These are phyloP conservation scores for Populus euphratica DNA, from an alignment of 345 rosid genomes.

Conservation along the genomic window DNA sequence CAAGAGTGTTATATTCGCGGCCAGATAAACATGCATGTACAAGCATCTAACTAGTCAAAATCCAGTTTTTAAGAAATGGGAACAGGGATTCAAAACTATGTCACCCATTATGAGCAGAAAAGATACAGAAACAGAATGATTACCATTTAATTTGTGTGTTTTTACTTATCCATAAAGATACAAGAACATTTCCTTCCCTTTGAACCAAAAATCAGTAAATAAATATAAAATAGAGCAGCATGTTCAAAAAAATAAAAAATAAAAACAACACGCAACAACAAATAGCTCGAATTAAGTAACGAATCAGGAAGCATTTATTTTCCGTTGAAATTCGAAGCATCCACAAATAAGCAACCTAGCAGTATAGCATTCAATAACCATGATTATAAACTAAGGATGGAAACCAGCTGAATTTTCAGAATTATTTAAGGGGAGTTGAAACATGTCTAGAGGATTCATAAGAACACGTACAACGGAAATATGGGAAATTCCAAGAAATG, in stretches of 20 bases:
- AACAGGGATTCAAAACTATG: background rate
- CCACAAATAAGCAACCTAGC: background rate
- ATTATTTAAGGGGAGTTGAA: background rate
- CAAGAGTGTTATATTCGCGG: background rate
- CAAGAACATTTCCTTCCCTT: background rate
- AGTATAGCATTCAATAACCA: background rate
- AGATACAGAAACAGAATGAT: background rate
- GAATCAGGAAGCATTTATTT: background rate
- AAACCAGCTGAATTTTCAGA: background rate
- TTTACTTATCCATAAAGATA: background rate
- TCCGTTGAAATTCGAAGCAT: background rate
- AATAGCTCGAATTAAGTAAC: background rate
- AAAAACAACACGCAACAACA: background rate
- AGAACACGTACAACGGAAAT: constrained; percentile 63
- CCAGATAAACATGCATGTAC: background rate
- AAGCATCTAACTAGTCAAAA: background rate
- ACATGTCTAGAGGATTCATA: background rate
- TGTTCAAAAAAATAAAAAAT: background rate
- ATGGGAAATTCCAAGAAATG: constrained; percentile 75
- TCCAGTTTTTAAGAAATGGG: background rate
- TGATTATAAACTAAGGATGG: background rate
- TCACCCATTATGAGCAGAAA: background rate
- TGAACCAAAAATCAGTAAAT: background rate
- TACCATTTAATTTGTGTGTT: background rate
- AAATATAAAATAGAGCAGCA: background rate